Conservation (phyloP, 2,329 filamentous ascomycete genomes). For the Verticillium zaregamsianum region DNA sequence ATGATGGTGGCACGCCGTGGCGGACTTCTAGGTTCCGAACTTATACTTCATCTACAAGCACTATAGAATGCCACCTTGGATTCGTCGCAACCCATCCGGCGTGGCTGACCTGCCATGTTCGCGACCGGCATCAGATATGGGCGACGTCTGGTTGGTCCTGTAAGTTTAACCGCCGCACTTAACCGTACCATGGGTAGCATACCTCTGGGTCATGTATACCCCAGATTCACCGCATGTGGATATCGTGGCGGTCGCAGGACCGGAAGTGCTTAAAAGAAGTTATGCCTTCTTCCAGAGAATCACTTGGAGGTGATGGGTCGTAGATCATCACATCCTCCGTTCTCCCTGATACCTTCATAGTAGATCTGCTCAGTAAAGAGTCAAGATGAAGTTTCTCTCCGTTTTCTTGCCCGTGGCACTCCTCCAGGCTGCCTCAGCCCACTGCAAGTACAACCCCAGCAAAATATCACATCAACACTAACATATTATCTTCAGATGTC, state of each 20-base stretch:
- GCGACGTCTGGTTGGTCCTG: background rate
- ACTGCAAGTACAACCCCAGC: constrained; percentile 26
- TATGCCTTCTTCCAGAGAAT: background rate
- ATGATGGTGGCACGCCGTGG: background rate
- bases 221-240: background rate
- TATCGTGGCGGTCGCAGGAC: background rate
- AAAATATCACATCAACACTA: background rate
- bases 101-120: background rate
- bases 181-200: background rate
- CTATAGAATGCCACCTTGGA: background rate
- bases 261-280: background rate
- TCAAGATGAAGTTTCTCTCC: constrained; percentile 12
- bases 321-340: background rate
- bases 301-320: background rate
- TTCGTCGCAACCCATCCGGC: background rate
- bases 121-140: background rate
- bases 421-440: constrained; percentile 24
- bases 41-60: background rate
- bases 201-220: background rate
- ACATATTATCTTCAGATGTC: constrained; percentile 24
- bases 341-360: background rate
- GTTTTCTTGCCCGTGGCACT: constrained; percentile 19
- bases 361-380: background rate
- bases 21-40: background rate
- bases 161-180: background rate